phyloP scores from a whole-genome alignment of 352 stramenopile genomes.

The Bremia lactucae region DNA sequence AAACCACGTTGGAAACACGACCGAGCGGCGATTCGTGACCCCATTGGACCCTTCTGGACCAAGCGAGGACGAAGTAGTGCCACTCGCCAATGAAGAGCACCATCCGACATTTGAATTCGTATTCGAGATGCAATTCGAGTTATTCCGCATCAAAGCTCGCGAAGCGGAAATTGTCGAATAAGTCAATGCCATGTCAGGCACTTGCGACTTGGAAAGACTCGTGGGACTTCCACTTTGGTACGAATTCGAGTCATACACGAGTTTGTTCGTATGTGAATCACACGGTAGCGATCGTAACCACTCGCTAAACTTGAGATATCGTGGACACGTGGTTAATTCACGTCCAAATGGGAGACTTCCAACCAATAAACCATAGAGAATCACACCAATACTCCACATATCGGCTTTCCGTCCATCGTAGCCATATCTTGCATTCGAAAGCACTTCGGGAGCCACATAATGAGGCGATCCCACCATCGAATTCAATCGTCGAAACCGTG shows the following conservation, averaged over 20 bases:
- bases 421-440: conserved; percentile 81
- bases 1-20: conserved; percentile 75
- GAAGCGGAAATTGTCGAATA: conserved; percentile 27
- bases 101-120: conserved; percentile 14
- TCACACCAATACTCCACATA: conserved; percentile 90
- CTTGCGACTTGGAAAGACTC: conserved; percentile 11
- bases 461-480: conserved; percentile 94
- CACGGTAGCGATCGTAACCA: conserved; percentile 73
- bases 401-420: conserved; percentile 90
- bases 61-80: conserved; percentile 15
- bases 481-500: conserved; percentile 83
- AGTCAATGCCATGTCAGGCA: conserved; percentile 15
- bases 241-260: conserved; percentile 40
- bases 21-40: conserved; percentile 20
- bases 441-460: conserved; percentile 94
- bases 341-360: conserved; percentile 93
- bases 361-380: conserved; percentile 88
- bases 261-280: conserved; percentile 54
- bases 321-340: conserved; percentile 86
- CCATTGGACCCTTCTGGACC: conserved; percentile 16
- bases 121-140: conserved; percentile 29
- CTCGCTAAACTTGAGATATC: conserved; percentile 92
- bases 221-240: conserved; percentile 23
- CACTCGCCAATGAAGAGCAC: conserved; percentile 13
- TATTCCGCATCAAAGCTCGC: conserved; percentile 25